Percentiles rank a stretch among this genome's conserved stretches.
Evolutionary conservation across 2,329 filamentous ascomycete species (phyloP).

Genomic region (Tolypocladium pustulatum): DNA sequence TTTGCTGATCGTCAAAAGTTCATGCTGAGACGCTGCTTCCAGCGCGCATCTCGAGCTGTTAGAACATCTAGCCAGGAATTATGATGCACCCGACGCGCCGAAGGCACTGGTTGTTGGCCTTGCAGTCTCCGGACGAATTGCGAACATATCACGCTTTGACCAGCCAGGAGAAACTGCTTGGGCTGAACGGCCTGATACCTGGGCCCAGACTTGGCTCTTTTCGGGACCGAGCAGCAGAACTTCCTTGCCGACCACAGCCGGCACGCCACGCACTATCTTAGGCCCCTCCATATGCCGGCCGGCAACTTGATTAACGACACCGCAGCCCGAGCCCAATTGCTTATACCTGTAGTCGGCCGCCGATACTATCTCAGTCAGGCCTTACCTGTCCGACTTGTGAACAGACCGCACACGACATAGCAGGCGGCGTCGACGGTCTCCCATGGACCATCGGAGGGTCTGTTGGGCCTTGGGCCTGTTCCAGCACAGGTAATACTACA

Average conservation of each 20-base stretch:
- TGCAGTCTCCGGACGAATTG: no score
- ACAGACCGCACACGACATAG: not conserved
- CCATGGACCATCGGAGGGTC: no score
- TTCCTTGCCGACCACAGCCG: not conserved
- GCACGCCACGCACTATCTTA: not conserved
- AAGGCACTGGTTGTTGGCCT: no score
- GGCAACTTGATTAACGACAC: not conserved
- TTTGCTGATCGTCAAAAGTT: not conserved
- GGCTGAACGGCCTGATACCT: not conserved
- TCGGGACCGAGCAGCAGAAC: not conserved
- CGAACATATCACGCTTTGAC: not conserved
- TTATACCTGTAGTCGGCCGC: no score
- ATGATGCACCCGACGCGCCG: not conserved
- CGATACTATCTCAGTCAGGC: no score
- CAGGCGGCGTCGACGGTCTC: no score
- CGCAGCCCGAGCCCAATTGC: not conserved
- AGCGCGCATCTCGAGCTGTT: not conserved
- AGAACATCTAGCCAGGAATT: not conserved
- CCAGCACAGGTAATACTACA: no score
- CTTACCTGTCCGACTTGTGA: not conserved
- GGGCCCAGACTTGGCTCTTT: not conserved
- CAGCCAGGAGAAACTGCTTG: no score
- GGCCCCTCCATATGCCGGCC: not conserved
- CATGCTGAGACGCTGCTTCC: not conserved
- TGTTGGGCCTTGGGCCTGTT: not conserved